Percentiles rank a stretch among this genome's conserved stretches.
Evolutionary conservation across 2,329 filamentous ascomycete genomes (phyloP).

Genomic region (Tolypocladium album): DNA sequence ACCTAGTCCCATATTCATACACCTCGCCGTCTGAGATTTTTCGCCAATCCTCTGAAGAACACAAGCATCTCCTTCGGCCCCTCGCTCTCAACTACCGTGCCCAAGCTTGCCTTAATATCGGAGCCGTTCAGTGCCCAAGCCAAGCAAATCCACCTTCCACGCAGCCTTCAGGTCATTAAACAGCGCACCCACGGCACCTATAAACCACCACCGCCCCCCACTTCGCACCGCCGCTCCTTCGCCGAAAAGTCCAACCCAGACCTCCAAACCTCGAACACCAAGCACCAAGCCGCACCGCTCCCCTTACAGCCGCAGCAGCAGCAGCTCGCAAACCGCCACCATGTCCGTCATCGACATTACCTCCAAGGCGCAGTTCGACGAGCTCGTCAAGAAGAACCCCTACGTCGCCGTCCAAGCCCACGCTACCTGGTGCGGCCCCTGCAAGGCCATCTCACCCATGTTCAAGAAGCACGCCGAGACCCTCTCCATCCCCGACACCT

Average conservation of each 20-base stretch:
- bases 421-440: conserved; percentile 51
- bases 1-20: too few species aligned
- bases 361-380: conserved; percentile 34
- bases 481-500: conserved; percentile 24
- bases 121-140: neutral
- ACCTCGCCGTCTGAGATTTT: neutral
- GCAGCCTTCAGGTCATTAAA: neutral
- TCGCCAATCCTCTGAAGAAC: neutral
- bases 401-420: conserved; percentile 48
- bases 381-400: conserved; percentile 33
- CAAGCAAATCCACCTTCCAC: neutral
- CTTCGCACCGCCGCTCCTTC: neutral
- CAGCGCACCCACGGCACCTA: neutral
- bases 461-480: conserved; percentile 36
- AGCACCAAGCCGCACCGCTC: neutral
- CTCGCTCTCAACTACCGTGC: neutral
- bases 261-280: neutral
- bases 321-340: conserved; percentile 1
- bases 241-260: neutral
- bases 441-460: conserved; percentile 47
- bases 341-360: conserved; percentile 25
- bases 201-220: neutral
- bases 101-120: too few species aligned
- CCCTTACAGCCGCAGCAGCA: neutral
- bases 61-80: neutral